Evolutionary conservation across 2,329 filamentous ascomycete genomes (phyloP), one percentile per base, ranked within the genome.

Genomic region (Dactylellina drechsleri): DNA sequence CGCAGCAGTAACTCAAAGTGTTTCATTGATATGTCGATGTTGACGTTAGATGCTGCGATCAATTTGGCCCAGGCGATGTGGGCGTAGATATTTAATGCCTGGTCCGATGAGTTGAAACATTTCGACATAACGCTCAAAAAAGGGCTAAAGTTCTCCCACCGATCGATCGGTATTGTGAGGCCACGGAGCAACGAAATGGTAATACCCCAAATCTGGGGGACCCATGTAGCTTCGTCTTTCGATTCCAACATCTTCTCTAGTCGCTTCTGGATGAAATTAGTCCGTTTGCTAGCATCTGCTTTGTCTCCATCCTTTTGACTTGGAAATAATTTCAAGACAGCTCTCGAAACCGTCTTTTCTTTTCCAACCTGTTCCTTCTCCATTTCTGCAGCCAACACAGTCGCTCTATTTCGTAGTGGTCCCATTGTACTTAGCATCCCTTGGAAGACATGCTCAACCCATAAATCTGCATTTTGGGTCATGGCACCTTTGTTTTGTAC

Each of bases 151-250:
- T 91, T 87, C 36, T 89, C 85, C 91, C 94, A 98, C 83, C 80
- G 89, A 77, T 84, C 88, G 28, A 75, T 50, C n/a, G 71, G 74
- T 10, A 76, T 76, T 6, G 71, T 68, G 15, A 81, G 88, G 82
- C 83, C 88, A 83, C 91, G 88, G 56, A 97, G 84, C 66, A 97
- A 88, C 1, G 97, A 85, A 5, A 94, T 88, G 1, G 96, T 84
- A 41, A 92, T 87, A 71, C 91, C 91, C 94, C 94, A 98, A 20
- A 98, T 92, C 77, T 93, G 91, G 4, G 95, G 93, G 0, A 96
- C 93, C 45, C 88, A 85, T 0, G 85, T 81, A 8, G 87, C 87
- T 20, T 87, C 86, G 12, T 88, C 86, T 77, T 85, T 88, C 26
- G 83, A 82, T 4, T 83, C 79, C 77, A 90, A 85, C 89, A 95